phyloP scores from a whole-genome alignment of 257 asterid species.

The Knoxia roxburghii region DNA sequence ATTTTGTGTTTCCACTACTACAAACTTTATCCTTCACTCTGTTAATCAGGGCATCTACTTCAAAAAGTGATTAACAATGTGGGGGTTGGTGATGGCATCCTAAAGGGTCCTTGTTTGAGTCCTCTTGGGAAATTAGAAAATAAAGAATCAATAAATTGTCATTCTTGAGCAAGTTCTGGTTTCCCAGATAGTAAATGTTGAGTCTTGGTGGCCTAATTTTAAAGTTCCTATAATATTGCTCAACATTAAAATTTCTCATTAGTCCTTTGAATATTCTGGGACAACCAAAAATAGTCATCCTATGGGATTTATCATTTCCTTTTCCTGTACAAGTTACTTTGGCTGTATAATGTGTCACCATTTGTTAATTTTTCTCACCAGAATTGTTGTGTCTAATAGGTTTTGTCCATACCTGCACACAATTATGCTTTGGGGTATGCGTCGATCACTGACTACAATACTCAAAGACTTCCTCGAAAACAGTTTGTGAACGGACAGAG shows the following conservation, averaged over 20 bases:
- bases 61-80: not conserved
- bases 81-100: not conserved
- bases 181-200: not conserved
- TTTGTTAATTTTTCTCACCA: not conserved
- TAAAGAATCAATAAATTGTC: not conserved
- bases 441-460: slow-evolving; percentile 75
- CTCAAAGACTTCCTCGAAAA: slow-evolving; percentile 58
- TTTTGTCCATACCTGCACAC: slow-evolving; percentile 72
- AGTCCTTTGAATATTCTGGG: not conserved
- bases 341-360: not conserved
- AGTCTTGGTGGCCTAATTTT: not conserved
- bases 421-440: slow-evolving; percentile 70
- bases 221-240: not conserved
- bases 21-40: no score
- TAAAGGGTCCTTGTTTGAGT: not conserved
- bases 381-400: slow-evolving; percentile 37
- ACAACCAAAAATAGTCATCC: not conserved
- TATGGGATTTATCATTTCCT: not conserved
- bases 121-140: not conserved
- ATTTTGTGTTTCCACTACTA: slow-evolving; percentile 2
- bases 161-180: not conserved
- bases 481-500: slow-evolving; percentile 73
- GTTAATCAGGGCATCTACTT: slow-evolving; percentile 23
- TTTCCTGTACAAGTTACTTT: not conserved
- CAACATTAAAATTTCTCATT: not conserved